Conservation (phyloP, 805 yeast genomes). For the Starmerella bombicola region DNA sequence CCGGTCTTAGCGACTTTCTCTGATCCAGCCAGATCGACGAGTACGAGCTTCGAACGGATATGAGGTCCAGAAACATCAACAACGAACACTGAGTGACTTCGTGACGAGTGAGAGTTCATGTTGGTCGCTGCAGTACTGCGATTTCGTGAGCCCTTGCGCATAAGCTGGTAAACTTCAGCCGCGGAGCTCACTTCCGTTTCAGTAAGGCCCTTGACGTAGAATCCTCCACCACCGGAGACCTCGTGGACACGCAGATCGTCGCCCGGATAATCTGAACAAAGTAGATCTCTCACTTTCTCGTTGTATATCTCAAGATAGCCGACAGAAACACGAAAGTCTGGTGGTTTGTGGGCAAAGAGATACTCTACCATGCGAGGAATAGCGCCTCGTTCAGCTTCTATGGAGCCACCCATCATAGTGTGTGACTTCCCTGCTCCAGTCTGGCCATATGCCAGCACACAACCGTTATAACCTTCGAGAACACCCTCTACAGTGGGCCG, state of each 20-base stretch:
- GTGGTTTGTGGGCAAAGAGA: slow-evolving; percentile 43
- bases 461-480: slow-evolving; percentile 63
- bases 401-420: slow-evolving; percentile 57
- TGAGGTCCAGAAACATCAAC: slow-evolving; percentile 46
- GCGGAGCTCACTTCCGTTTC: slow-evolving; percentile 47
- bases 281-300: slow-evolving; percentile 62
- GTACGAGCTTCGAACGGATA: slow-evolving; percentile 51
- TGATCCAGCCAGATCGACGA: slow-evolving; percentile 81
- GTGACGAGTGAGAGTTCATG: slow-evolving; percentile 61
- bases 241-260: slow-evolving; percentile 29
- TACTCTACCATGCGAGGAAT: slow-evolving; percentile 61
- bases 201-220: slow-evolving; percentile 58
- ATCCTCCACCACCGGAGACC: slow-evolving; percentile 39
- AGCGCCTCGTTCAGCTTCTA: slow-evolving; percentile 40
- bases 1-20: slow-evolving; percentile 71
- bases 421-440: slow-evolving; percentile 67
- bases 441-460: slow-evolving; percentile 69
- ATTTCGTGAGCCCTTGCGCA: slow-evolving; percentile 45
- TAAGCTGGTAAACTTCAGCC: slow-evolving; percentile 44
- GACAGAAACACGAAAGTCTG: slow-evolving; percentile 45
- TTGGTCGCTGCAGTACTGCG: slow-evolving; percentile 51
- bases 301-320: slow-evolving; percentile 72
- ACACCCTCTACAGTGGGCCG: slow-evolving; percentile 55
- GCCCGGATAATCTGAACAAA: slow-evolving; percentile 36
- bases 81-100: slow-evolving; percentile 72